A percentile compares a stretch with the other conserved stretches of the same genome.
Evolutionary conservation across 495 filamentous ascomycete species (phyloP).

Genomic region (Aspergillus wentii): DNA sequence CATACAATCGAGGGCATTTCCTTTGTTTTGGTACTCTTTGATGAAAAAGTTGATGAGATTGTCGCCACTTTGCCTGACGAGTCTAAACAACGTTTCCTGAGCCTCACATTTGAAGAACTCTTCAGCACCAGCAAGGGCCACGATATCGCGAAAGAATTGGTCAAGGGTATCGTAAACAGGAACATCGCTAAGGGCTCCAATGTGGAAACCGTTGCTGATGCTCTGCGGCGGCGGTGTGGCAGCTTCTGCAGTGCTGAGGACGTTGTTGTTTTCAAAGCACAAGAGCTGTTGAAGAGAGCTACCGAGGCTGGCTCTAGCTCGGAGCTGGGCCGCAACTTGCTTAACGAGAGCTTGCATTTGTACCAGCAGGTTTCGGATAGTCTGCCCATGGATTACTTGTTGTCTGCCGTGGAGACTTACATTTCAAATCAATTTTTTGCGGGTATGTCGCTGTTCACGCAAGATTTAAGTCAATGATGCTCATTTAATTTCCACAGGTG

Average conservation of each 20-base stretch:
- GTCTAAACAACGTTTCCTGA: conserved; percentile 59
- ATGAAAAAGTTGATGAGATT: conserved; percentile 87
- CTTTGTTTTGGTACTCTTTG: conserved; percentile 88
- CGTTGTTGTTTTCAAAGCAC: conserved; percentile 95
- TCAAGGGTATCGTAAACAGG: conserved; percentile 96
- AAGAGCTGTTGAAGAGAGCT: conserved; percentile 86
- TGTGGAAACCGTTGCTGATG: conserved; percentile 94
- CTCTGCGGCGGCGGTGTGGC: conserved; percentile 82
- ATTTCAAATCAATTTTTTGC: conserved; percentile 81
- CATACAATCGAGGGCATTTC: conserved; percentile 93
- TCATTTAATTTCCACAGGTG: conserved; percentile 46
- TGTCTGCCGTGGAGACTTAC: conserved; percentile 73
- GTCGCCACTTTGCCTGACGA: conserved; percentile 68
- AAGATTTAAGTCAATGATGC: conserved; percentile 3
- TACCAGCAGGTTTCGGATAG: conserved; percentile 83
- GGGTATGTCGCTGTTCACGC: conserved; percentile 20
- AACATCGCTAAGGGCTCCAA: conserved; percentile 95
- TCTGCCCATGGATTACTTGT: conserved; percentile 75
- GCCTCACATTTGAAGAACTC: conserved; percentile 79
- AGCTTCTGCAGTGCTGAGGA: conserved; percentile 96
- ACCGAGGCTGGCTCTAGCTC: conserved; percentile 69
- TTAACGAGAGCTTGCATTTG: conserved; percentile 83
- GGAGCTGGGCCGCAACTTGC: conserved; percentile 69
- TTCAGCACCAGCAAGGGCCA: conserved; percentile 76
- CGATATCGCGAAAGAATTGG: conserved; percentile 90